Evolutionary conservation across 2,329 filamentous ascomycete species (phyloP), one percentile per base, ranked within the genome.

Genomic region (Dactylella cylindrospora): DNA sequence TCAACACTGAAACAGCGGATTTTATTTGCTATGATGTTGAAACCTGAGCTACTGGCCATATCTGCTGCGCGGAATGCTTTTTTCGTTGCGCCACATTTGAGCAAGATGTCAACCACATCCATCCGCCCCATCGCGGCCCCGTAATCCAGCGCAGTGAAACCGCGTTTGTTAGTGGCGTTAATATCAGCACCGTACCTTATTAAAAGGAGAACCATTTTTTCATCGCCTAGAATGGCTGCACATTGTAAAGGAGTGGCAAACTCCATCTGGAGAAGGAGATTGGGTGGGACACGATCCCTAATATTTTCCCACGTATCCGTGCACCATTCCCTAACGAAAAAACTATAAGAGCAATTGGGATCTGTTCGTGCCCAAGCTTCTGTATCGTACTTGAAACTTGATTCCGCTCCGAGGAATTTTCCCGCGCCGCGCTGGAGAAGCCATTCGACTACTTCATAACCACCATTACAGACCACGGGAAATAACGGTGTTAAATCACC

Each of bases 141-240:
- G 12, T 41, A 20, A 26, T 52, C 26, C 3, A 52, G 47, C 7
- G 47, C 36, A 1, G 47, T 43, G 22, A 26, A 52, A 1, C 47
- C 28, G 12, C 28, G 7, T 35, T 17, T n/a, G 28, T 12, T 33
- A 9, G 17, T 17, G 20, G 1, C 13, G 29, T 52, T 15, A 7
- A 43, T 19, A 25, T 51, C 26, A 3, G 46, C 35, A n/a, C 47
- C 47, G 28, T 43, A 41, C 15, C 29, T 3, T n/a, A 52, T 15
- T 15, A 52, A 28, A 25, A 52, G 47, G 10, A 35, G 15, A n/a
- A 35, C 28, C 19, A 52, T 43, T 8, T 28, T 35, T 20, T 23
- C 20, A 20, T 52, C 20, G n/a, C 47, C 38, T 2, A 9, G 4
- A 19, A 2, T 26, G n/a, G 47, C 28, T 2, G 47, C 47, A 13